A percentile compares a stretch with the other conserved stretches of the same genome.
These are phyloP conservation scores for Plectosphaerella sp. DNA, from an alignment of 2,329 filamentous ascomycete genomes.

Conservation along the genomic window DNA sequence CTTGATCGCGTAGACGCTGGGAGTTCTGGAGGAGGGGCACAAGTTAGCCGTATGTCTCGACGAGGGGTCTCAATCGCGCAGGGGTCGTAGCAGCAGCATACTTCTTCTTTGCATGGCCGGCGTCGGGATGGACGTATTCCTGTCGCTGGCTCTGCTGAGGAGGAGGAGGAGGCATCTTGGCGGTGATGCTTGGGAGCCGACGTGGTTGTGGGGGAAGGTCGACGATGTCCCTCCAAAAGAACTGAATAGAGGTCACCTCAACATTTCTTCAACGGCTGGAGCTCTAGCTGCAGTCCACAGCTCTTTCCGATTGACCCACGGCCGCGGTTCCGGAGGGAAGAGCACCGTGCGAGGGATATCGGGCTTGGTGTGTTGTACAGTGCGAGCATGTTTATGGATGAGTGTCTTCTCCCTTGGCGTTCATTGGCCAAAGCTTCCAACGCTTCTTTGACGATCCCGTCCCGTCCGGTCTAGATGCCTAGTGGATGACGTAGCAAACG, in stretches of 20 bases:
- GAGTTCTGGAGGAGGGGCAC: constrained; percentile 26
- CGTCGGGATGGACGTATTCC: constrained; percentile 43
- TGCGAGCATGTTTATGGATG: not conserved
- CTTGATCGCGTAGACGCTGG: constrained; percentile 59
- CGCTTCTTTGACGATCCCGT: not conserved
- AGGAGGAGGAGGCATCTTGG: constrained; percentile 34
- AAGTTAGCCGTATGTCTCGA: constrained; percentile 7
- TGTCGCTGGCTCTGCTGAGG: constrained; percentile 13
- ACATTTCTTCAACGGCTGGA: constrained; percentile 7
- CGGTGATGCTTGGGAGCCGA: not conserved
- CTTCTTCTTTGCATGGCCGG: constrained; percentile 49
- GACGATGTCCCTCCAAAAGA: not conserved
- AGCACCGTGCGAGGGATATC: not conserved
- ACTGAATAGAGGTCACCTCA: constrained; percentile 5
- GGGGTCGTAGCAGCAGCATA: constrained; percentile 17
- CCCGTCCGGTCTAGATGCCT: not conserved
- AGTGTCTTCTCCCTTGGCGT: not conserved
- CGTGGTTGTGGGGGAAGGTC: not conserved
- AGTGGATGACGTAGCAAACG: not conserved
- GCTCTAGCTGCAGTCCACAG: constrained; percentile 8
- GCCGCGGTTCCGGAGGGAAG: not conserved
- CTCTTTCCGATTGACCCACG: not conserved
- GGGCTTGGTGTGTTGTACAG: not conserved
- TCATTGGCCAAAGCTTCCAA: not conserved
- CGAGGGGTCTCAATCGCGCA: not conserved